These are phyloP conservation scores for Lasiosphaeria miniovina DNA, from an alignment of 495 filamentous ascomycete genomes.

Conservation along the genomic window DNA sequence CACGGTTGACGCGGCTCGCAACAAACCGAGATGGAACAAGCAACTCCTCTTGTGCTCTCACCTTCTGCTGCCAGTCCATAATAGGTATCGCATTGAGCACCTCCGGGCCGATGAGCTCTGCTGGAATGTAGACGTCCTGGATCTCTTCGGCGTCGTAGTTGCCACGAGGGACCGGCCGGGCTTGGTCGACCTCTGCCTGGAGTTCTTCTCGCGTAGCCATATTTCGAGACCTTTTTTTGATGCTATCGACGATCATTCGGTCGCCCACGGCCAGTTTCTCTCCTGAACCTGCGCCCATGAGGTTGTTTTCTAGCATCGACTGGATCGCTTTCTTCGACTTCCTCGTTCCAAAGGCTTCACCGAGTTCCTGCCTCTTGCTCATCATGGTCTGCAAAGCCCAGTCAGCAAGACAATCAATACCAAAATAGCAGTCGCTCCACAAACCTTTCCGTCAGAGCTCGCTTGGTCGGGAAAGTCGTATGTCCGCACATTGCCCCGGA, in stretches of 20 bases:
- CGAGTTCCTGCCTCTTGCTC: conserved; percentile 66
- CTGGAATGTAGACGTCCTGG: conserved; percentile 77
- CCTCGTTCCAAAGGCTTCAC: conserved; percentile 88
- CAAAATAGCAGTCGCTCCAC: conserved; percentile 18
- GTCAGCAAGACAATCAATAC: conserved; percentile 21
- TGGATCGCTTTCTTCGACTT: conserved; percentile 84
- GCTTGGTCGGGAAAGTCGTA: conserved; percentile 42
- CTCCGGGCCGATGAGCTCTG: conserved; percentile 62
- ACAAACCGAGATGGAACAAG: conserved; percentile 65
- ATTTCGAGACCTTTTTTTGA: conserved; percentile 53
- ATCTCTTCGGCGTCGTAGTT: conserved; percentile 69
- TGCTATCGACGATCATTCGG: conserved; percentile 59
- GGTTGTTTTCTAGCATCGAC: conserved; percentile 75
- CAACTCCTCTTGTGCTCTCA: conserved; percentile 54
- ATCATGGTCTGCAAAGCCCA: conserved; percentile 48
- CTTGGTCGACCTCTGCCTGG: conserved; percentile 61
- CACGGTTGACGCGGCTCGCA: conserved; percentile 54
- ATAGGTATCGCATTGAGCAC: conserved; percentile 60
- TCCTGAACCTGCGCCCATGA: conserved; percentile 41
- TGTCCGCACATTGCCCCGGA: conserved; percentile 62
- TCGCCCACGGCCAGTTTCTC: conserved; percentile 53
- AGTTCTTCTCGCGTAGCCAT: conserved; percentile 62
- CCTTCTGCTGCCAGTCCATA: conserved; percentile 70
- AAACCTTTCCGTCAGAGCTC: conserved; percentile 41
- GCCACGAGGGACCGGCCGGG: conserved; percentile 74